Percentiles rank a stretch among this genome's conserved stretches.
phyloP scores from a whole-genome alignment of 129 eudicot genomes.

The Centrapalus pauciflorus region DNA sequence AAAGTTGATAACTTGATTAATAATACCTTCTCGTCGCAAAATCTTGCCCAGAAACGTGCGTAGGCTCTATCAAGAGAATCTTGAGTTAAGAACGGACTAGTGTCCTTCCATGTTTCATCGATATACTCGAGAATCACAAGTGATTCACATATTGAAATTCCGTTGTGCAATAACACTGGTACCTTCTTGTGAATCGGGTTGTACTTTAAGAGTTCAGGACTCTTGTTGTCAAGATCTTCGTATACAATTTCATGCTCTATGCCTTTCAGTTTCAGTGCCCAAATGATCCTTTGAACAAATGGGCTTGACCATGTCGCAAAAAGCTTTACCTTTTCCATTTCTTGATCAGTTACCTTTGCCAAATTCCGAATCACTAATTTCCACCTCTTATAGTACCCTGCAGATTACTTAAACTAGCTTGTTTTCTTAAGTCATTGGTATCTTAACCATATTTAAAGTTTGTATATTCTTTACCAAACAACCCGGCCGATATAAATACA shows the following conservation, averaged over 20 bases:
- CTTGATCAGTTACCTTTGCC: background rate
- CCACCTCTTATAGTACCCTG: background rate
- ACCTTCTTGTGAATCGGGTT: constrained; percentile 51
- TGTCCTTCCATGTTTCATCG: constrained; percentile 52
- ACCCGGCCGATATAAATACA: too few species aligned
- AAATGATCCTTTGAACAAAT: constrained; percentile 33
- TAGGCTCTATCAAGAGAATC: constrained; percentile 43
- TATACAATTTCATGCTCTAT: constrained; percentile 45
- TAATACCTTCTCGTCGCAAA: constrained; percentile 46
- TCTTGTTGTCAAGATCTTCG: constrained; percentile 46
- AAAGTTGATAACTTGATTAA: too few species aligned
- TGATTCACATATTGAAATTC: constrained; percentile 40
- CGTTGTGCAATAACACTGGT: constrained; percentile 54
- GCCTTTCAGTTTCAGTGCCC: constrained; percentile 56
- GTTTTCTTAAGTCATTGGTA: too few species aligned
- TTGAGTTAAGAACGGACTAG: constrained; percentile 34
- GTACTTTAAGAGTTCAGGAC: constrained; percentile 45
- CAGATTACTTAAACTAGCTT: too few species aligned
- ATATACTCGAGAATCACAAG: constrained; percentile 52
- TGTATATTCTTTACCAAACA: too few species aligned
- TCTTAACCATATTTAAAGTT: too few species aligned
- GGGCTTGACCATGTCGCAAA: constrained; percentile 54
- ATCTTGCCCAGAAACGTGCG: constrained; percentile 65
- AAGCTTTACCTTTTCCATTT: constrained; percentile 57
- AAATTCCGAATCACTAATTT: background rate